A percentile compares a stretch with the other conserved stretches of the same genome.
phyloP scores from a whole-genome alignment of 768 basidiomycete genomes.

The Termitomyces bulborhizus region DNA sequence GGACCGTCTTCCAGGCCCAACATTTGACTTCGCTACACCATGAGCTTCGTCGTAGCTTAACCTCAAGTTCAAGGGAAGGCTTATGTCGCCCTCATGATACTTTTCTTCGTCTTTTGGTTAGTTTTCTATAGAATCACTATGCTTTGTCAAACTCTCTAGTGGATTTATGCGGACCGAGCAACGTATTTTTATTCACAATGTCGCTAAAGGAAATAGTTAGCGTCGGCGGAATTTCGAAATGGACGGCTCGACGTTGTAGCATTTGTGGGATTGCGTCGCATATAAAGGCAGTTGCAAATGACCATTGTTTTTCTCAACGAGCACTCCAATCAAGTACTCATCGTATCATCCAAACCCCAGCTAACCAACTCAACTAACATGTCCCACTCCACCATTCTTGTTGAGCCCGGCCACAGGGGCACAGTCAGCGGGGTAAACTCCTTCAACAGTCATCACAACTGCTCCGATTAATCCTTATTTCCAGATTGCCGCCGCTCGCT shows the following conservation, averaged over 20 bases:
- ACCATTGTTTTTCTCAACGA: background rate
- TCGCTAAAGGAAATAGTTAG: background rate
- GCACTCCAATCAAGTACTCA: background rate
- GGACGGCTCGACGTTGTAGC: background rate
- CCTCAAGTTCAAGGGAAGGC: background rate
- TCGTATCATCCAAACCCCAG: background rate
- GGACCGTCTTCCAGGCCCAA: background rate
- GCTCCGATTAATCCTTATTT: background rate
- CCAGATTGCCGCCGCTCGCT: slow-evolving; percentile 1
- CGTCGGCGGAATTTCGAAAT: background rate
- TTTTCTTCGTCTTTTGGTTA: background rate
- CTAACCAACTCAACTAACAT: background rate
- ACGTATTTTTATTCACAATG: background rate
- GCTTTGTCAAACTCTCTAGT: background rate
- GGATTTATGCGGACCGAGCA: background rate
- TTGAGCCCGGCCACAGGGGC: slow-evolving; percentile 5
- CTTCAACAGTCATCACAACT: background rate
- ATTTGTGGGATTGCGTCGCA: background rate
- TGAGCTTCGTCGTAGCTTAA: background rate
- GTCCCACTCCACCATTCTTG: background rate
- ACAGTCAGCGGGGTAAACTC: slow-evolving; percentile 2
- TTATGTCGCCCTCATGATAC: background rate
- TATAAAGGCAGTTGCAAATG: background rate
- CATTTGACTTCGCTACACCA: background rate
- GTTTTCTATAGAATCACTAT: background rate